Evolutionary conservation across 2,329 filamentous ascomycete genomes (phyloP), one percentile per base, ranked within the genome.

Genomic region (Colletotrichum plurivorum): DNA sequence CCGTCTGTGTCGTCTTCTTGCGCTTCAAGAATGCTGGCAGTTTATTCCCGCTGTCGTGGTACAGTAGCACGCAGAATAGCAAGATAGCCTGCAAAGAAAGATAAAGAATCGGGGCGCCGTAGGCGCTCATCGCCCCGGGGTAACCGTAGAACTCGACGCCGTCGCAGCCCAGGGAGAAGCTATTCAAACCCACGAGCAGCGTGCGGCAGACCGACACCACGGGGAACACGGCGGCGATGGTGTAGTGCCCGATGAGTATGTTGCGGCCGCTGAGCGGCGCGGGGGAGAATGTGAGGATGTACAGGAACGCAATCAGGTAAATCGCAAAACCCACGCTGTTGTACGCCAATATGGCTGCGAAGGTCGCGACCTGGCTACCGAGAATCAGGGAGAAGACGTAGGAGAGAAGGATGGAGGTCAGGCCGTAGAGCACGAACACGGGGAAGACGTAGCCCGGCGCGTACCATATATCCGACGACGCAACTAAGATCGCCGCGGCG

Each of bases 31-130:
- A 43, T 0, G 31, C 2, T 13, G 63, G 67, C 4, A 62, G 5
- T 25, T 62, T 68, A 1, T 90, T 90, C 2, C 94, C 94, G 61
- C 91, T 91, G 75, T 98, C 95, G 75, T 92, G 88, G 90, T 92
- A 95, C 13, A 97, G 84, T 0, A 98, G 84, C 12, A 94, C 79
- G 0, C 86, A 82, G 71, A 97, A 94, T 1, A 96, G 83, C 9
- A 93, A 67, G 18, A 93, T 77, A 0, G 89, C 88, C 75, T 98
- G 95, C 0, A 94, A 53, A 53, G 93, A 86, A 1, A 97, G 87
- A 77, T 97, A 97, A 0, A 96, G 79, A 36, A 97, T 95, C 0
- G 94, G 94, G 0, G 93, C 93, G 22, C 95, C 95, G 74, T 94
- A 98, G 22, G 92, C 87, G 0, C 86, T 85, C 31, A 97, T 88